phyloP scores from a whole-genome alignment of 2,329 filamentous ascomycete species.

The Tolypocladium guangdongense region DNA sequence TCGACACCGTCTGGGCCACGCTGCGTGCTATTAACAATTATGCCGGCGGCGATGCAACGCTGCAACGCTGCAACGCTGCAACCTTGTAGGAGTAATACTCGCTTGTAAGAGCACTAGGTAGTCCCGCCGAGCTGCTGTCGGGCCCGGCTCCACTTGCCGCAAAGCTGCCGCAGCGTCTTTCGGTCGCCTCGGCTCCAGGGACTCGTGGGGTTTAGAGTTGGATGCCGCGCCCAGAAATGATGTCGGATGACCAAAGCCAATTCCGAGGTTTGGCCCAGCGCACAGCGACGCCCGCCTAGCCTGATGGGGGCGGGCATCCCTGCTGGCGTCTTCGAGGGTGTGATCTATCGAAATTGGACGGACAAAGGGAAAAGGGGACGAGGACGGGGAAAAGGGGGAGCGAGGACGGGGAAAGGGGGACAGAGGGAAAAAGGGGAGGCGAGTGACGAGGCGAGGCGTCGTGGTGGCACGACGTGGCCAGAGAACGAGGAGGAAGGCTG shows the following conservation, averaged over 20 bases:
- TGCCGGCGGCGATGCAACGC: background rate
- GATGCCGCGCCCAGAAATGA: background rate
- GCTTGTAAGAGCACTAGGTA: no score
- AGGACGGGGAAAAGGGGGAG: background rate
- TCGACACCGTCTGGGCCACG: background rate
- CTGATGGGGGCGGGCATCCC: background rate
- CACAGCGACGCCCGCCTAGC: background rate
- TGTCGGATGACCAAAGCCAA: background rate
- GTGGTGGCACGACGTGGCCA: background rate
- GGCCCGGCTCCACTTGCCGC: background rate
- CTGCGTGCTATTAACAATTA: background rate
- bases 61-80: background rate
- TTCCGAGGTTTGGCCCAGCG: background rate
- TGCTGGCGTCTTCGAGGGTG: background rate
- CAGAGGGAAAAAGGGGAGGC: background rate
- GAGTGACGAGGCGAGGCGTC: background rate
- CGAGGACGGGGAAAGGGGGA: background rate
- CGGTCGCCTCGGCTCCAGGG: background rate
- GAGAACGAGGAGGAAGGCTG: background rate
- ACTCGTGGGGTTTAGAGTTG: no score
- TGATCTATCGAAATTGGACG: conserved; percentile 1
- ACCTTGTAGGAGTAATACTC: background rate
- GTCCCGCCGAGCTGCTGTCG: background rate
- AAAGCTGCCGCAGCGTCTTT: background rate
- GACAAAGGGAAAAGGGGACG: background rate